A percentile compares a stretch with the other conserved stretches of the same genome.
phyloP scores from a whole-genome alignment of 1,284 basidiomycete genomes.

The Puccinia sorghi region DNA sequence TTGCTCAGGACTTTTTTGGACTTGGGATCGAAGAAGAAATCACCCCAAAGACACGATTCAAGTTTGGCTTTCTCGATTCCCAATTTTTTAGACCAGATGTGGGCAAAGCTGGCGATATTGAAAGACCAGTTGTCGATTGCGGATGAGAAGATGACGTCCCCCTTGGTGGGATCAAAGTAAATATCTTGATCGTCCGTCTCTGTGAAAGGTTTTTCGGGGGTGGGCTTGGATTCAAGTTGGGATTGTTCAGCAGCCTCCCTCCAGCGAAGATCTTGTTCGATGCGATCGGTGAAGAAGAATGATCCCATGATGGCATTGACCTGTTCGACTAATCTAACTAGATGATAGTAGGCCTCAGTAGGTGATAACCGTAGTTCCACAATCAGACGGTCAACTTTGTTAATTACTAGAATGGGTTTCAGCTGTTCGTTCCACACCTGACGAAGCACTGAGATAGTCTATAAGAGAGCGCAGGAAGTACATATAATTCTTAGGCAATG shows the following conservation, averaged over 20 bases:
- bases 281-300: conserved; percentile 92
- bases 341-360: conserved; percentile 89
- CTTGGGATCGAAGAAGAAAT: conserved; percentile 96
- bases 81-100: conserved; percentile 86
- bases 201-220: conserved; percentile 64
- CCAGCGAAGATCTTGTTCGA: conserved; percentile 95
- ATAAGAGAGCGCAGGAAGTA: conserved; percentile 4
- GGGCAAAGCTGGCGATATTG: conserved; percentile 87
- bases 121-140: conserved; percentile 99
- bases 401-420: conserved; percentile 89
- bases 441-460: conserved; percentile 92
- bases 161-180: conserved; percentile 93
- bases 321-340: conserved; percentile 89
- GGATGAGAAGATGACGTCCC: conserved; percentile 95
- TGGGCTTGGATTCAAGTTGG: conserved; percentile 65
- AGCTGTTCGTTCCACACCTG: conserved; percentile 92
- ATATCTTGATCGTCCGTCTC: conserved; percentile 97
- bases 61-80: conserved; percentile 87
- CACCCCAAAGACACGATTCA: conserved; percentile 89
- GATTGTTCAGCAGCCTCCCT: conserved; percentile 81
- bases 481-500: neutral
- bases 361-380: conserved; percentile 91
- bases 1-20: conserved; percentile 87
- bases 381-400: conserved; percentile 94
- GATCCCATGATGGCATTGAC: conserved; percentile 98